Evolutionary conservation across 768 basidiomycete genomes (phyloP).

Genomic region (Pholiota microspora): DNA sequence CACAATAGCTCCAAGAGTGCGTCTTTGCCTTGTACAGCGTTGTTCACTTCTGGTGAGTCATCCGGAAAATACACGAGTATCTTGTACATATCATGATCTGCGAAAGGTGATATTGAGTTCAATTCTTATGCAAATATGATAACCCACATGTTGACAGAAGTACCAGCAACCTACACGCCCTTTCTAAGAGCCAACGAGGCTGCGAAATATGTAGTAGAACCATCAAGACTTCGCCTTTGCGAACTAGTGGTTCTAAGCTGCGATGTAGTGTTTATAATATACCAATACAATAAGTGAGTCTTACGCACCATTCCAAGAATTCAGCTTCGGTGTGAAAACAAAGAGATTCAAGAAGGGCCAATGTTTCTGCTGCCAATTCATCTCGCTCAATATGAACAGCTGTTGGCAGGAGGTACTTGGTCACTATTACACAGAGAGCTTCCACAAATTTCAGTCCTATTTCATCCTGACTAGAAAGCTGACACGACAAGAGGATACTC

Average conservation of each 20-base stretch:
- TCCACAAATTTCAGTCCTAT: slow-evolving; percentile 32
- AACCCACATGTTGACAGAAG: slow-evolving; percentile 55
- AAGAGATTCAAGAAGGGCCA: slow-evolving; percentile 53
- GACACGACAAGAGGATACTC: slow-evolving; percentile 31
- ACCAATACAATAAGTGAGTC: not conserved
- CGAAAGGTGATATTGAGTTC: not conserved
- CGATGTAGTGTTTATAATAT: slow-evolving; percentile 11
- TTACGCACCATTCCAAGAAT: slow-evolving; percentile 34
- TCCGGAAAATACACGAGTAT: slow-evolving; percentile 39
- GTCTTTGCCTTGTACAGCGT: slow-evolving; percentile 28
- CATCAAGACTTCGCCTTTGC: slow-evolving; percentile 39
- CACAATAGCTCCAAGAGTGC: slow-evolving; percentile 50
- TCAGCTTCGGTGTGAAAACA: slow-evolving; percentile 47
- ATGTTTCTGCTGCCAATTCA: slow-evolving; percentile 36
- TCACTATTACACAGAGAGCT: slow-evolving; percentile 40
- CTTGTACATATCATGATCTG: slow-evolving; percentile 43
- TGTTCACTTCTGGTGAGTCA: slow-evolving; percentile 15
- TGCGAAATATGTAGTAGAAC: slow-evolving; percentile 50
- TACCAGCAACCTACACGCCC: slow-evolving; percentile 47
- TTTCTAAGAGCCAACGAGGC: slow-evolving; percentile 48
- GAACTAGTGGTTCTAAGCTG: slow-evolving; percentile 39
- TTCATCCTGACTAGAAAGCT: slow-evolving; percentile 16
- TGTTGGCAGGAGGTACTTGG: slow-evolving; percentile 34
- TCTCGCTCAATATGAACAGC: slow-evolving; percentile 25
- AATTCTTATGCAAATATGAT: not conserved